These are phyloP conservation scores for Alliaria petiolata DNA, from an alignment of 345 rosid species.

Conservation along the genomic window DNA sequence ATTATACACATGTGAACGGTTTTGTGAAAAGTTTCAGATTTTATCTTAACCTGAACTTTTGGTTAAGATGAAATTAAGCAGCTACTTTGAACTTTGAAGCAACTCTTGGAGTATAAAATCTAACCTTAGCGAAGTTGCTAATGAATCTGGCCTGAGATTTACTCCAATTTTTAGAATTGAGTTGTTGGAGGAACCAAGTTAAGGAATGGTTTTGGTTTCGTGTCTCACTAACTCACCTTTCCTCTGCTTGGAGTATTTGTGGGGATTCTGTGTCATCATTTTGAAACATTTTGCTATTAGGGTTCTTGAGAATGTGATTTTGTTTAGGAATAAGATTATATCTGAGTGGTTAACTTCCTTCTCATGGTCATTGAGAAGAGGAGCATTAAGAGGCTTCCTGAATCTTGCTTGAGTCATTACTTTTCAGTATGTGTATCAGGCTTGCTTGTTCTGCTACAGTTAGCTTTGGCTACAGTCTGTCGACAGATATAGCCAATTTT, in stretches of 20 bases:
- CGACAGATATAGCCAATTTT: not conserved
- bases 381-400: not conserved
- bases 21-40: not conserved
- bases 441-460: not conserved
- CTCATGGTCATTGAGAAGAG: not conserved
- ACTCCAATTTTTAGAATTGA: not conserved
- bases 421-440: not conserved
- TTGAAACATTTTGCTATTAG: too few relatives aligned
- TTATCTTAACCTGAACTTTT: not conserved
- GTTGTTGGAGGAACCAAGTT: not conserved
- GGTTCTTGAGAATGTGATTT: not conserved
- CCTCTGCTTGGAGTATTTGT: not conserved
- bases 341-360: not conserved
- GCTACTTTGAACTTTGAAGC: not conserved
- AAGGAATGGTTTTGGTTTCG: slow-evolving; percentile 1
- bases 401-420: not conserved
- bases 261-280: too few relatives aligned
- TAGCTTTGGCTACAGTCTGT: not conserved
- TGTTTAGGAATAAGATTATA: not conserved
- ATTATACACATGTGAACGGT: not conserved
- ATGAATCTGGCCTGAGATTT: not conserved
- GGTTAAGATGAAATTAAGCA: not conserved
- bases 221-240: not conserved
- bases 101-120: not conserved
- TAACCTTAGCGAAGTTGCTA: not conserved